Percentiles rank a stretch among this genome's conserved stretches.
Conservation (phyloP, 441 rosid species). For the Adansonia gregorii region DNA sequence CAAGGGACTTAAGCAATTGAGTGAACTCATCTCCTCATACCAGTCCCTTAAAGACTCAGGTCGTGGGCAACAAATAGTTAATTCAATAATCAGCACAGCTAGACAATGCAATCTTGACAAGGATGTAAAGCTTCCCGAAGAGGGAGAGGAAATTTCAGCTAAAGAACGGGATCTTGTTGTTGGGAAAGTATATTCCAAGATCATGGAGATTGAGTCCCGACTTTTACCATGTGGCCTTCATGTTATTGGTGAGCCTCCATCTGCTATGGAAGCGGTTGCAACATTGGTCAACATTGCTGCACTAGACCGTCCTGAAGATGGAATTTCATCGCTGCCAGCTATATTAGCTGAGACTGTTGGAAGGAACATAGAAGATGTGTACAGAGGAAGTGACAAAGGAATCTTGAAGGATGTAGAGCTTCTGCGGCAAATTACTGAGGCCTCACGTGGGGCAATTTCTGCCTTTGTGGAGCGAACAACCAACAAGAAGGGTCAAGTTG, state of each 20-base stretch:
- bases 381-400: constrained; percentile 87
- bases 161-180: constrained; percentile 87
- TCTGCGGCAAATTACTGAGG: constrained; percentile 90
- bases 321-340: constrained; percentile 74
- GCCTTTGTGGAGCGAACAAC: constrained; percentile 81
- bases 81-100: constrained; percentile 93
- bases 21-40: constrained; percentile 95
- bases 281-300: constrained; percentile 98
- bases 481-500: constrained; percentile 89
- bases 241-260: constrained; percentile 96
- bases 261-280: constrained; percentile 98
- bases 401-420: constrained; percentile 94
- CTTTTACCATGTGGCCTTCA: constrained; percentile 98
- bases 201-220: constrained; percentile 98
- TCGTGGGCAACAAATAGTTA: constrained; percentile 90
- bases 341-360: constrained; percentile 87
- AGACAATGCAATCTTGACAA: constrained; percentile 97
- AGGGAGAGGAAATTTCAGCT: constrained; percentile 66
- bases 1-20: constrained; percentile 96
- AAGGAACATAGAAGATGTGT: constrained; percentile 80
- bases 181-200: constrained; percentile 95
- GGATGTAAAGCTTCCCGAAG: constrained; percentile 93
- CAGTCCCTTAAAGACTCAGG: constrained; percentile 96
- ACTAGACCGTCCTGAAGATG: constrained; percentile 85
- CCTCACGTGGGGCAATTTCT: constrained; percentile 85